Percentiles rank a stretch among this genome's conserved stretches.
These are phyloP conservation scores for Pythium pyrilobum DNA, from an alignment of 352 stramenopile genomes.

Conservation along the genomic window DNA sequence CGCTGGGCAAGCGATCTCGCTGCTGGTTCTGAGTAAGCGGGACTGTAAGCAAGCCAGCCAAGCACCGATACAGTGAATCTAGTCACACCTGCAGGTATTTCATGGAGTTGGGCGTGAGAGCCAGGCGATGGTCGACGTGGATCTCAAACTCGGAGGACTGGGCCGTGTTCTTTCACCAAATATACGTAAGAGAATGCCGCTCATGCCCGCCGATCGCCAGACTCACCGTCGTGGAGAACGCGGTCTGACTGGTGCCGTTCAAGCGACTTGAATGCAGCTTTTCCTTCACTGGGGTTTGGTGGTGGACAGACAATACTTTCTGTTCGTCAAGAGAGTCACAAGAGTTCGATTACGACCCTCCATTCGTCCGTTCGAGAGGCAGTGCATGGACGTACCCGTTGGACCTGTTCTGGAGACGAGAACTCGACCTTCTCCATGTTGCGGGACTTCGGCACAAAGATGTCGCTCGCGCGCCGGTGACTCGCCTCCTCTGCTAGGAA, in stretches of 20 bases:
- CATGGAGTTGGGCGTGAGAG: conserved; percentile 65
- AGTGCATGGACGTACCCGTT: conserved; percentile 3
- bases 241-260: background rate
- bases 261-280: background rate
- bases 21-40: background rate
- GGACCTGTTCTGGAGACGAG: conserved; percentile 29
- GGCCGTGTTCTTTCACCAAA: conserved; percentile 32
- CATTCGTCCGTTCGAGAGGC: too few species aligned
- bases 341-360: background rate
- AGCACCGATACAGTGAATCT: too few species aligned
- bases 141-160: conserved; percentile 64
- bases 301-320: background rate
- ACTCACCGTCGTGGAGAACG: conserved; percentile 12
- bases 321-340: background rate
- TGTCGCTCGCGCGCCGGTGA: conserved; percentile 43
- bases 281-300: background rate
- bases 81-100: conserved; percentile 72
- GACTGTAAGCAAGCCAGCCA: background rate
- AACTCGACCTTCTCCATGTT: conserved; percentile 71
- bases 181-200: background rate
- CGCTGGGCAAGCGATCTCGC: background rate
- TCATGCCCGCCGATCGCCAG: too few species aligned
- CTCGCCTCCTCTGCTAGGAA: conserved; percentile 10
- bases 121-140: conserved; percentile 51
- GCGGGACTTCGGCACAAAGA: conserved; percentile 68